These are phyloP conservation scores for Trichoderma simmonsii DNA, from an alignment of 2,329 filamentous ascomycete species.

Conservation along the genomic window DNA sequence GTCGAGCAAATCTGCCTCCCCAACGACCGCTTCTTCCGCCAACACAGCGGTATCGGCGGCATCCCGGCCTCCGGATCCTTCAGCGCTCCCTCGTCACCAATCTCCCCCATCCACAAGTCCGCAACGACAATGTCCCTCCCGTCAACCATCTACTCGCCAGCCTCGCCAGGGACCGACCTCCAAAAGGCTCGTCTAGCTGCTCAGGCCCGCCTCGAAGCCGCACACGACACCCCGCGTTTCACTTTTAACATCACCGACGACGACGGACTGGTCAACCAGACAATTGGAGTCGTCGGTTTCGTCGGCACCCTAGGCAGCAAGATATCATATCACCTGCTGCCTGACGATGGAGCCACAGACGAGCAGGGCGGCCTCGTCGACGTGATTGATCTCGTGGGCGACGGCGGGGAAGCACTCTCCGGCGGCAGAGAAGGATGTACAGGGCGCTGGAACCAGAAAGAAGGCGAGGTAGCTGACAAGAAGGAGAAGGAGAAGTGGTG, in stretches of 20 bases:
- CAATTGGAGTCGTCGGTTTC: conserved; percentile 57
- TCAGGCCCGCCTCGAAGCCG: conserved; percentile 61
- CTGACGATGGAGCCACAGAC: conserved; percentile 56
- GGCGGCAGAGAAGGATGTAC: conserved; percentile 41
- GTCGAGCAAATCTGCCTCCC: conserved; percentile 52
- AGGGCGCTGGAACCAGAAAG: conserved; percentile 46
- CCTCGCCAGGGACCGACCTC: conserved; percentile 43
- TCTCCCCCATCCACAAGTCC: conserved; percentile 33
- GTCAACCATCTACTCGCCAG: conserved; percentile 23
- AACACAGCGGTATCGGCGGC: neutral
- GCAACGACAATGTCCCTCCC: conserved; percentile 36
- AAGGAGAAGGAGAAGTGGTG: conserved; percentile 50
- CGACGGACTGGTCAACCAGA: conserved; percentile 48
- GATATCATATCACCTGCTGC: conserved; percentile 58
- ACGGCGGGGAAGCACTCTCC: conserved; percentile 44
- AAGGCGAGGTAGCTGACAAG: conserved; percentile 39
- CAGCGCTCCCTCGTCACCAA: conserved; percentile 27
- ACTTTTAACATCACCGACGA: conserved; percentile 57
- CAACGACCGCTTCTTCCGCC: conserved; percentile 42
- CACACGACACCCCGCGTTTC: conserved; percentile 51
- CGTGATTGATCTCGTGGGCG: conserved; percentile 48
- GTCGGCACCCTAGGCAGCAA: conserved; percentile 57
- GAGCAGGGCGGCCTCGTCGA: conserved; percentile 55
- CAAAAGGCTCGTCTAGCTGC: conserved; percentile 58
- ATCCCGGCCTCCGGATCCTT: conserved; percentile 19